Evolutionary conservation across 208 protist genomes (phyloP).

Genomic region (Trypanosoma rangeli): DNA sequence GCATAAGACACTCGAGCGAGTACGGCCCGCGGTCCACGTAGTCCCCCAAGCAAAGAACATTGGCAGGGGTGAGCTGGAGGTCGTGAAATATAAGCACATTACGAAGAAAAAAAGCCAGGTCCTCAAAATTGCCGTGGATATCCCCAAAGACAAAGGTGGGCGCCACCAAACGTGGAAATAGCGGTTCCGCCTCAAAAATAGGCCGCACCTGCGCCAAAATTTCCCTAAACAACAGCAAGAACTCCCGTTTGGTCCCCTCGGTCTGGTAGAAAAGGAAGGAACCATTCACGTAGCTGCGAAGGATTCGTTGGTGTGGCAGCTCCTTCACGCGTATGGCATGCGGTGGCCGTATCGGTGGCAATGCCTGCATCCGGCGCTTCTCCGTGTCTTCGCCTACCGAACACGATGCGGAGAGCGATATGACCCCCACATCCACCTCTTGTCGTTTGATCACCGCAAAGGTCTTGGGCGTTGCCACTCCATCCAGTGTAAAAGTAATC

Average conservation of each 20-base stretch:
- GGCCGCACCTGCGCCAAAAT: constrained; percentile 46
- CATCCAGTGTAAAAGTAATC: constrained; percentile 50
- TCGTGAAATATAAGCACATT: constrained; percentile 58
- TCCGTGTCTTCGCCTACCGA: not conserved
- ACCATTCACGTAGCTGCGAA: constrained; percentile 52
- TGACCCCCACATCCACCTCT: constrained; percentile 7
- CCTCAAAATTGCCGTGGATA: constrained; percentile 85
- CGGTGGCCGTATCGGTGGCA: not conserved
- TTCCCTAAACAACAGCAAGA: constrained; percentile 45
- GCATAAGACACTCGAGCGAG: constrained; percentile 64
- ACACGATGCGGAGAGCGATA: not conserved
- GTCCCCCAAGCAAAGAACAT: constrained; percentile 64
- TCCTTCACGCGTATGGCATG: constrained; percentile 34
- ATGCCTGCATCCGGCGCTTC: not conserved
- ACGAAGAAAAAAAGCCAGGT: constrained; percentile 70
- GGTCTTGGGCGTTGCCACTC: constrained; percentile 63
- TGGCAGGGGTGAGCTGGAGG: constrained; percentile 60
- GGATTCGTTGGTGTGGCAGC: constrained; percentile 66
- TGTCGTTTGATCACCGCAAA: constrained; percentile 52
- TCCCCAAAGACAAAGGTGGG: constrained; percentile 77
- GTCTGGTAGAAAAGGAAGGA: constrained; percentile 55
- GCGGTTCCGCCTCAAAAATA: constrained; percentile 64
- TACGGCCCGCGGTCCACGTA: constrained; percentile 80
- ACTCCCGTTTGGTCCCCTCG: constrained; percentile 46
- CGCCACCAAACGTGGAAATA: constrained; percentile 58